Evolutionary conservation across 768 basidiomycete species (phyloP), one percentile per base, ranked within the genome.

Genomic region (Cantharellus cinnabarinus): DNA sequence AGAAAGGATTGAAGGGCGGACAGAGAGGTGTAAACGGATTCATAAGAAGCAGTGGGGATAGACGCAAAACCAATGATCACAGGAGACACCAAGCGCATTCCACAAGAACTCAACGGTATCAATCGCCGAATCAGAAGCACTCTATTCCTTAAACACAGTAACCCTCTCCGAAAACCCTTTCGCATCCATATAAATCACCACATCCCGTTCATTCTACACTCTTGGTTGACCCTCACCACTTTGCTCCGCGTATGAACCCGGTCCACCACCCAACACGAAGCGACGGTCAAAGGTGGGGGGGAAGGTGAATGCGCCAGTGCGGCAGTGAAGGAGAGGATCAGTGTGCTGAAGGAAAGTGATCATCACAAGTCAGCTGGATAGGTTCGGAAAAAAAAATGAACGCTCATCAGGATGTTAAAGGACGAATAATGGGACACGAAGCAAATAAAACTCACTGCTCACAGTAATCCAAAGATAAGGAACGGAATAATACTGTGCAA

Each of bases 291-390:
- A 75, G 5, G 94, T 99, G 57, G 87, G 73, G 58, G 83, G 75
- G 78, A 98, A 99, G 44, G 83, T 91, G 77, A 94, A 97, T 67
- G 85, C 83, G 42, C 82, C 79, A 63, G 87, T 85, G 77, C 95
- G 97, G 72, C 97, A 94, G 55, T 91, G 93, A 50, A 98, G 79
- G 52, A 85, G 70, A 20, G 93, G 89, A 72, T 97, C 93, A 66
- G 94, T 97, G 75, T 99, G 94, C 74, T 99, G 94, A 56, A 97
- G 76, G 84, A 89, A 97, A 20, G 91, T 94, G 74, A 97, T 95
- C 65, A 90, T 67, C 60, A 97, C 89, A 58, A 97, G 77, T 90
- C 91, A 95, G 76, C 81, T 79, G 53, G 5, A 50, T 29, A 29
- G 1, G 20, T 29, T 29, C 20, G 20, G 20, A 29, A 29, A 29